A percentile compares a stretch with the other conserved stretches of the same genome.
phyloP scores from a whole-genome alignment of 495 filamentous ascomycete genomes.

The Ascobolus immersus region DNA sequence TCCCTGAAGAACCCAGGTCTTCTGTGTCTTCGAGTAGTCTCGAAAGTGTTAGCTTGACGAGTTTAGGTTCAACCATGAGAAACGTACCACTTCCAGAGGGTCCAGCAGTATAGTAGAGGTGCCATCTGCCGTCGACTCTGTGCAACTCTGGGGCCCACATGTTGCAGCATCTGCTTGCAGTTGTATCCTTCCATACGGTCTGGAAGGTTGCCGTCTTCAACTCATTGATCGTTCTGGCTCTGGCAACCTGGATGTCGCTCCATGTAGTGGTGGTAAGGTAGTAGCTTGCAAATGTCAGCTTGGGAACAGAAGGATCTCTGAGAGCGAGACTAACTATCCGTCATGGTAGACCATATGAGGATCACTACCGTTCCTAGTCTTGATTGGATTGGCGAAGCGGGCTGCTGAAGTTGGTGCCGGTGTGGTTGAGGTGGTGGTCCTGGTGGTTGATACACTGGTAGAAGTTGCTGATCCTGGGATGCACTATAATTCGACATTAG shows the following conservation, averaged over 20 bases:
- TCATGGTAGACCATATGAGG: constrained; percentile 24
- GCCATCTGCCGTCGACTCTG: constrained; percentile 19
- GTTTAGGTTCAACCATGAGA: too few species aligned
- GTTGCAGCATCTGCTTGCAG: constrained; percentile 21
- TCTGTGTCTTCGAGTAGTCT: neutral
- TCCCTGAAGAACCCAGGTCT: neutral
- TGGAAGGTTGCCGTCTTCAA: constrained; percentile 24
- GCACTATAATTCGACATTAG: too few species aligned
- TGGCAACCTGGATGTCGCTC: constrained; percentile 25
- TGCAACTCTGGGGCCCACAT: constrained; percentile 33
- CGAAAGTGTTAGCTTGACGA: too few species aligned
- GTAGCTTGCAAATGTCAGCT: too few species aligned
- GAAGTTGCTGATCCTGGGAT: too few species aligned
- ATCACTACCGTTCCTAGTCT: constrained; percentile 17
- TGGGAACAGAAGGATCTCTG: neutral
- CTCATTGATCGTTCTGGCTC: constrained; percentile 24
- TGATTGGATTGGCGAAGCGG: constrained; percentile 7
- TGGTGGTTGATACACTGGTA: too few species aligned
- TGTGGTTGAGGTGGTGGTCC: too few species aligned
- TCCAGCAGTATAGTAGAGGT: constrained; percentile 9
- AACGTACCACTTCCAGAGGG: too few species aligned
- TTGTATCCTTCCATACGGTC: constrained; percentile 21
- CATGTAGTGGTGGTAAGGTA: constrained; percentile 26
- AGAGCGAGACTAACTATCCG: constrained; percentile 15
- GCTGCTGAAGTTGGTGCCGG: too few species aligned